phyloP scores from a whole-genome alignment of 2,329 filamentous ascomycete genomes.

The Graphilbum ipis-grandicollis region DNA sequence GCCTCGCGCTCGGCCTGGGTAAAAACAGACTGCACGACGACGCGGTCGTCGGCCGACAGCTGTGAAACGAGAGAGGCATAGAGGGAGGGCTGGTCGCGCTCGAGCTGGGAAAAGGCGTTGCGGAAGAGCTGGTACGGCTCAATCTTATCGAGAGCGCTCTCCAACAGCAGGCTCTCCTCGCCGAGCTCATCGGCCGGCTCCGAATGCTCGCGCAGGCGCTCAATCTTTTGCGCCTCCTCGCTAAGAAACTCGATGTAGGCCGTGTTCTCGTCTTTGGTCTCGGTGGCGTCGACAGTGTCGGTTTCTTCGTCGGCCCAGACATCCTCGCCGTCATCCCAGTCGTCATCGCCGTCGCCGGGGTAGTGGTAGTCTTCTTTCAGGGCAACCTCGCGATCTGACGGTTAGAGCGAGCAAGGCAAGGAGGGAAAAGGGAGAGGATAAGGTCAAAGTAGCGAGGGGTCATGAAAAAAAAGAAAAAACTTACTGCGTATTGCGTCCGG shows the following conservation, averaged over 20 bases:
- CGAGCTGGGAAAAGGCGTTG: conserved; percentile 50
- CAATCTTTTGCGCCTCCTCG: conserved; percentile 81
- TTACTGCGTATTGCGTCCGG: conserved; percentile 72
- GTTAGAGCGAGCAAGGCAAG: too few relatives aligned
- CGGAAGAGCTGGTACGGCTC: conserved; percentile 90
- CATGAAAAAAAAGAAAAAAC: conserved; percentile 13
- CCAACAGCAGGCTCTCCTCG: conserved; percentile 81
- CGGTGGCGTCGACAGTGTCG: conserved; percentile 41
- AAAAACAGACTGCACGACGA: conserved; percentile 62
- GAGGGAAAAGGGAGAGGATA: too few relatives aligned
- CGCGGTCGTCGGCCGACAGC: conserved; percentile 64
- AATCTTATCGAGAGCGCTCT: conserved; percentile 84
- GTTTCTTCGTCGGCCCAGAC: conserved; percentile 64
- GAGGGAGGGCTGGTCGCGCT: conserved; percentile 79
- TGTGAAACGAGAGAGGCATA: conserved; percentile 68
- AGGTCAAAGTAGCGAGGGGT: background rate
- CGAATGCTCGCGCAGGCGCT: conserved; percentile 43
- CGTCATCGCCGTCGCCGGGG: conserved; percentile 54
- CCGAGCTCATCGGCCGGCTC: conserved; percentile 76
- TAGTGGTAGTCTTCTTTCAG: conserved; percentile 73
- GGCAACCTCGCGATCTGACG: conserved; percentile 75
- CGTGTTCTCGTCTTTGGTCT: conserved; percentile 70
- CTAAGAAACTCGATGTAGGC: conserved; percentile 94
- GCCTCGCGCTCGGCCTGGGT: conserved; percentile 38
- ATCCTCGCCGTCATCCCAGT: conserved; percentile 67